Percentiles rank a stretch among this genome's conserved stretches.
phyloP scores from a whole-genome alignment of 2,329 filamentous ascomycete genomes.

The Dactylellina cionopaga region DNA sequence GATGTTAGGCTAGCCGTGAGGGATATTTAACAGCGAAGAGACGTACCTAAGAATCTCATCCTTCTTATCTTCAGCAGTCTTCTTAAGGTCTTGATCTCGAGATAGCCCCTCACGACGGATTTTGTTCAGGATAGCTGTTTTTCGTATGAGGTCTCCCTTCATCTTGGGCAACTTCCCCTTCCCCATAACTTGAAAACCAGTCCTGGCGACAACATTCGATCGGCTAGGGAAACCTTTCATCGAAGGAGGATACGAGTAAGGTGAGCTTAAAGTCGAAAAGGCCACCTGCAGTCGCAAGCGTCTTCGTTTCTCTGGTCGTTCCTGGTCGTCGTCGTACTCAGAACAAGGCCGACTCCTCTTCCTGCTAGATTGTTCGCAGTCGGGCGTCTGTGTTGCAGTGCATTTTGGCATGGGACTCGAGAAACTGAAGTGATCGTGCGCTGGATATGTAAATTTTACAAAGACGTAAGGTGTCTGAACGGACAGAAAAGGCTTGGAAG shows the following conservation, averaged over 20 bases:
- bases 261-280: conserved; percentile 42
- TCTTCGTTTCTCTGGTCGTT: conserved; percentile 50
- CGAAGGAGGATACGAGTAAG: conserved; percentile 45
- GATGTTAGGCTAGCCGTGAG: conserved; percentile 20
- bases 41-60: conserved; percentile 45
- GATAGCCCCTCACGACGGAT: conserved; percentile 56
- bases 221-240: conserved; percentile 45
- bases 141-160: conserved; percentile 67
- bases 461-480: conserved; percentile 51
- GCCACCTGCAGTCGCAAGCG: conserved; percentile 47
- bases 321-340: conserved; percentile 41
- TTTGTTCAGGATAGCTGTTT: conserved; percentile 73
- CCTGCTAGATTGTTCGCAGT: conserved; percentile 28
- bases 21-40: not conserved
- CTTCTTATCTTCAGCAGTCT: conserved; percentile 49
- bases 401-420: conserved; percentile 33
- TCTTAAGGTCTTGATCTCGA: conserved; percentile 41
- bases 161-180: conserved; percentile 47
- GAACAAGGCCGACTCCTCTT: conserved; percentile 43
- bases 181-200: conserved; percentile 44
- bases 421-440: conserved; percentile 53
- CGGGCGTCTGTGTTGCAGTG: conserved; percentile 14
- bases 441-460: conserved; percentile 51
- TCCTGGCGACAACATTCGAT: conserved; percentile 20
- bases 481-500: conserved; percentile 38